Evolutionary conservation across 805 yeast species (phyloP).

Genomic region (Cyberlindnera petersonii): DNA sequence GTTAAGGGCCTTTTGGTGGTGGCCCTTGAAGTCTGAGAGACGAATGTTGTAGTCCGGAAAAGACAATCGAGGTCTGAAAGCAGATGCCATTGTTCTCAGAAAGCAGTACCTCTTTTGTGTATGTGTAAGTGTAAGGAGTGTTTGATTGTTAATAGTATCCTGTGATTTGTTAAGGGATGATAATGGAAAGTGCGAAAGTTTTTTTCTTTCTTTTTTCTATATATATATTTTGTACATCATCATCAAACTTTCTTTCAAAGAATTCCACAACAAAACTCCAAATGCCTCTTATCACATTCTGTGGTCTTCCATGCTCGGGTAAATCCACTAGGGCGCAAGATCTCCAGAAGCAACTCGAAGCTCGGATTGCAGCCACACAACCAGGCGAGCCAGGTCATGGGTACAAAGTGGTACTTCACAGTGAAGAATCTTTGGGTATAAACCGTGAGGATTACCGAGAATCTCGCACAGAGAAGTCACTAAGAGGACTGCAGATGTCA

Average conservation of each 20-base stretch:
- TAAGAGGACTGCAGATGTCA: constrained; percentile 80
- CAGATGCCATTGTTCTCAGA: background rate
- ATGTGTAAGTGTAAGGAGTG: no score
- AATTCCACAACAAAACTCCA: background rate
- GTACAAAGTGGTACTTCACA: constrained; percentile 61
- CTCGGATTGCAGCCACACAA: constrained; percentile 37
- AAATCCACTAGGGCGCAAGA: constrained; percentile 70
- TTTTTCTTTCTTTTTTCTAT: no score
- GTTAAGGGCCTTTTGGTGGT: constrained; percentile 76
- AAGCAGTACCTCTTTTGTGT: no score
- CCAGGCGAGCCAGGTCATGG: constrained; percentile 48
- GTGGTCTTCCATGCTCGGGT: constrained; percentile 86
- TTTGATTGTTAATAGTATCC: no score
- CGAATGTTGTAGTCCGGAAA: constrained; percentile 73
- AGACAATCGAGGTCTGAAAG: constrained; percentile 61
- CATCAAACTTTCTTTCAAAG: background rate
- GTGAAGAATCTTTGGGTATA: constrained; percentile 77
- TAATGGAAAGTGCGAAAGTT: constrained; percentile 5
- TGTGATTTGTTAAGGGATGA: no score
- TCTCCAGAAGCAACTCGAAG: constrained; percentile 45
- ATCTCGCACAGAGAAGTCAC: constrained; percentile 71
- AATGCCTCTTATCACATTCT: constrained; percentile 83
- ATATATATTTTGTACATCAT: no score
- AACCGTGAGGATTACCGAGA: constrained; percentile 63
- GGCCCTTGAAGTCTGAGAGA: constrained; percentile 83